Evolutionary conservation across 352 stramenopile genomes (phyloP), one percentile per base, ranked within the genome.

Genomic region (Saprolegnia diclina): DNA sequence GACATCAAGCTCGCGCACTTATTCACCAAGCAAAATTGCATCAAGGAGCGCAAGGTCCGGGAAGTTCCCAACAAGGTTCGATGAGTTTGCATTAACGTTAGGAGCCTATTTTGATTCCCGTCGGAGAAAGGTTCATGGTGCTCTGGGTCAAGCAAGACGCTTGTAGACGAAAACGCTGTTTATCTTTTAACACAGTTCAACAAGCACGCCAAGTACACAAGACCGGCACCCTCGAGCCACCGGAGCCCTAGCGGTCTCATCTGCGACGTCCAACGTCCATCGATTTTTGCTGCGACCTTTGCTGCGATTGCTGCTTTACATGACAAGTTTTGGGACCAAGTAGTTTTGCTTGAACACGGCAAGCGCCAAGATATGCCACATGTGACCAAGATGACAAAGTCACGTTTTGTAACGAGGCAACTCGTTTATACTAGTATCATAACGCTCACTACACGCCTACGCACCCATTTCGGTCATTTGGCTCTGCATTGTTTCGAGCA

Each of bases 361-460:
- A 21, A 52, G 18, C 18, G 21, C 18, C 46, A 54, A 22, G 46
- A 54, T 5, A 54, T 2, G 5, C 24, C n/a, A 29, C n/a, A 6
- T 5, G 46, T 54, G 52, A 59, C 13, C 52, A 59, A 19, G 24
- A 59, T 4, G 52, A 24, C 19, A 9, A 59, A 48, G 42, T 11
- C 13, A 4, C 24, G 35, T 59, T 59, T 3, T 14, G 3, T 16
- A 13, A 18, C 35, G 52, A 16, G 13, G 19, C 2, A 26, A 21
- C 35, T 35, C 35, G 35, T 59, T 59, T 59, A 59, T 59, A 59
- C 16, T 59, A 59, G 52, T 16, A 48, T 35, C 42, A n/a, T 48
- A 48, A 48, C n/a, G n/a, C n/a, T n/a, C n/a, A n/a, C 42, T 59
- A 59, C 52, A n/a, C 24, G 52, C 13, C 52, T 21, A 59, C 5